phyloP scores from a whole-genome alignment of 1,139 yeast genomes.

The Pichia kudriavzevii region DNA sequence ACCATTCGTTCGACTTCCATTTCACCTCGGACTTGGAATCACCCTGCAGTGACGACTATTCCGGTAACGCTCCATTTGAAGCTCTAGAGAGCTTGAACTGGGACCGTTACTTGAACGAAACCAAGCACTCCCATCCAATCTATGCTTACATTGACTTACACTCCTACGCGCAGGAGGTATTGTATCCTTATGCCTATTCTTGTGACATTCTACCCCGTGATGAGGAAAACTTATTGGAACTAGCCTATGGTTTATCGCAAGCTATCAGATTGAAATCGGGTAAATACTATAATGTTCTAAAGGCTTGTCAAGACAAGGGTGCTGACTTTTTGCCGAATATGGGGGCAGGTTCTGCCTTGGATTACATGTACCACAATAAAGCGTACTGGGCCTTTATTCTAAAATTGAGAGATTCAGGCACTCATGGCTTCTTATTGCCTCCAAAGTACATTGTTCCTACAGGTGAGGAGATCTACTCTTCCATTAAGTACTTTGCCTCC shows the following conservation, averaged over 20 bases:
- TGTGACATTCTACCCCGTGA: constrained; percentile 70
- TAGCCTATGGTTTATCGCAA: constrained; percentile 74
- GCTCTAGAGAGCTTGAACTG: constrained; percentile 65
- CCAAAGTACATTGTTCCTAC: constrained; percentile 63
- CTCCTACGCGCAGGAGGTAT: constrained; percentile 75
- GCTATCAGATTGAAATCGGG: constrained; percentile 60
- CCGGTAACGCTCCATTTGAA: constrained; percentile 72
- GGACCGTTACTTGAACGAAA: constrained; percentile 55
- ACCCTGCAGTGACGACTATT: constrained; percentile 78
- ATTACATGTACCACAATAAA: constrained; percentile 73
- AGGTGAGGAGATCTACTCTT: constrained; percentile 65
- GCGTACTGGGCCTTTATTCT: constrained; percentile 83
- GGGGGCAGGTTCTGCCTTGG: constrained; percentile 78
- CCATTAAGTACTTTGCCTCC: constrained; percentile 60
- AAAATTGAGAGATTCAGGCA: constrained; percentile 75
- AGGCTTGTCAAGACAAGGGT: constrained; percentile 75
- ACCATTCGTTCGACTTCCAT: constrained; percentile 73
- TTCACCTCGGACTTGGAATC: constrained; percentile 56
- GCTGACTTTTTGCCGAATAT: constrained; percentile 63
- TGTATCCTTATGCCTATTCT: constrained; percentile 77
- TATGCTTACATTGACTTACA: constrained; percentile 78
- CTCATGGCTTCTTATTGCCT: constrained; percentile 78
- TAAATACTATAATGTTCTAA: constrained; percentile 55
- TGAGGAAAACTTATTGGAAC: constrained; percentile 69
- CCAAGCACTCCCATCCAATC: constrained; percentile 51